Percentiles rank a stretch among this genome's conserved stretches.
Conservation (phyloP, 2,329 filamentous ascomycete species). For the Lecanoromycetidae sp. region DNA sequence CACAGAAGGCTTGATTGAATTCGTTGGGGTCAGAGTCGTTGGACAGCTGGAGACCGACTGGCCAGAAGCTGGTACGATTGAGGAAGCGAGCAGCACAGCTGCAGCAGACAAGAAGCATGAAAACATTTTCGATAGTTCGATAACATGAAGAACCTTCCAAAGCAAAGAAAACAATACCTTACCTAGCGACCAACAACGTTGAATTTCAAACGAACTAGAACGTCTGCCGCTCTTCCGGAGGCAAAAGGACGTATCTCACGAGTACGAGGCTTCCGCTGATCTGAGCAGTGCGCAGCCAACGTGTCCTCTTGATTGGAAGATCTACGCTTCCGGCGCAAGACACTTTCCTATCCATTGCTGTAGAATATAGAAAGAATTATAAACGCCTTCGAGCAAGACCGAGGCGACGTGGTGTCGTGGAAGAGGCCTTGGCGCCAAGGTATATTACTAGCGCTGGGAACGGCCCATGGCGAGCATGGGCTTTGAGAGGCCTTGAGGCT, state of each 20-base stretch:
- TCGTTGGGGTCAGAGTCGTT: slow-evolving; percentile 13
- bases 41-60: slow-evolving; percentile 13
- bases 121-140: no score
- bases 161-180: background rate
- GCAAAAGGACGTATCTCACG: background rate
- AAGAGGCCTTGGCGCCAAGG: no score
- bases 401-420: background rate
- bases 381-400: no score
- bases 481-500: no score
- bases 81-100: slow-evolving; percentile 2
- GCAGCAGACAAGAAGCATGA: background rate
- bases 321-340: no score
- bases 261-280: background rate
- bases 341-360: no score
- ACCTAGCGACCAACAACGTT: background rate
- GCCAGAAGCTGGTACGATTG: background rate
- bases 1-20: slow-evolving; percentile 15
- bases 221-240: slow-evolving; percentile 4
- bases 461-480: no score
- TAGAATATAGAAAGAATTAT: no score
- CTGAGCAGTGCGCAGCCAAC: background rate
- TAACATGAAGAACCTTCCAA: background rate
- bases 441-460: no score
- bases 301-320: no score
- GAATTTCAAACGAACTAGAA: background rate